Evolutionary conservation across 2,329 filamentous ascomycete genomes (phyloP), one percentile per base, ranked within the genome.

Genomic region (Trichoderma koningiopsis): DNA sequence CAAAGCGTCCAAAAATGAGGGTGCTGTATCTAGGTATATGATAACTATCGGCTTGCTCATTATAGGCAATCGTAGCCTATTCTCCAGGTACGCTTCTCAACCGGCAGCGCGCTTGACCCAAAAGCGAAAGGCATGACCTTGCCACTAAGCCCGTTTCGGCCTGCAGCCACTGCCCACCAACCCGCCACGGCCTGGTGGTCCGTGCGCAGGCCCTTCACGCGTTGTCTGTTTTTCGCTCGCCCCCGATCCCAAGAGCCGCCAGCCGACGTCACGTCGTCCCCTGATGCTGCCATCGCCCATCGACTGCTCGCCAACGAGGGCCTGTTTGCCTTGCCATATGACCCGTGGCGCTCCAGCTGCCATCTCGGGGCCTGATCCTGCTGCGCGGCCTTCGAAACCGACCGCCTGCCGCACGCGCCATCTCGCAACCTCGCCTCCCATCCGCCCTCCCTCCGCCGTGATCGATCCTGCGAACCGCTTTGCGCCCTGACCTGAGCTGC

Each of bases 171-270:
- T 58, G 55, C 55, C 40, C 53, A 16, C 43, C 63, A 31, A 27
- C 55, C 40, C 53, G 24, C 43, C 63, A 31, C n/a, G 27, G 24
- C 43, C 31, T 57, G 43, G 55, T 73, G 72, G 72, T 70, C 72
- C 72, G 72, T 74, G 72, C 70, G 68, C 58, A 31, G 13, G 59
- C 80, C 80, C 22, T 78, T 80, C 79, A 81, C 80, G 80, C 80
- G 80, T 80, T 76, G 73, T 75, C 77, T 81, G 77, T 80, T 80
- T 81, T 81, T 79, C 76, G 73, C 75, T 75, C 73, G 72, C 70
- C 70, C 69, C 72, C 70, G 58, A 70, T 72, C 70, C 33, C 71
- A 70, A 73, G 74, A 77, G 74, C 75, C 74, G 75, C 73, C 72
- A 72, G 73, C 74, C 74, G 76, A 81, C 78, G 74, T 79, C 78